Conservation (phyloP, 805 yeast species). For the Candida railenensis region DNA sequence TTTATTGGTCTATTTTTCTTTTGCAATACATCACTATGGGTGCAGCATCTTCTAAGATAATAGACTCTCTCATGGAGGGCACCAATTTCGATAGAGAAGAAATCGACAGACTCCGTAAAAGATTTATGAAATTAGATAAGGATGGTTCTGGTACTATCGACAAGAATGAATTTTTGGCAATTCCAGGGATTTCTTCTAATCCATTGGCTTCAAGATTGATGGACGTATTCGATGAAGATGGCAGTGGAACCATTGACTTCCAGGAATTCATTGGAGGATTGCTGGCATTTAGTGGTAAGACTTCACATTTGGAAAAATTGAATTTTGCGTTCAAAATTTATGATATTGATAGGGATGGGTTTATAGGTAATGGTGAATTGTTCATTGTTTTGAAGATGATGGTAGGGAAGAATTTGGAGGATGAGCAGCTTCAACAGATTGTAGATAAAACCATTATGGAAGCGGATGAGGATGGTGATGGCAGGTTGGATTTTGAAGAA, state of each 20-base stretch:
- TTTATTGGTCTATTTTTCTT: no score
- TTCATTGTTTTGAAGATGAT: slow-evolving; percentile 90
- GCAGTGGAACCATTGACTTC: slow-evolving; percentile 91
- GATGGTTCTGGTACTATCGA: slow-evolving; percentile 93
- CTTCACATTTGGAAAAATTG: slow-evolving; percentile 77
- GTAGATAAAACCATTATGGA: slow-evolving; percentile 97
- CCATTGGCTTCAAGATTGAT: slow-evolving; percentile 88
- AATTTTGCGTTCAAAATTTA: slow-evolving; percentile 89
- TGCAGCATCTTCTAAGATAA: slow-evolving; percentile 53
- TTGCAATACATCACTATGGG: slow-evolving; percentile 44
- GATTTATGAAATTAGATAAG: slow-evolving; percentile 93
- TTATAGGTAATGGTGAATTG: slow-evolving; percentile 90
- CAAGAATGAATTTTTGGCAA: slow-evolving; percentile 82
- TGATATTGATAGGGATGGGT: slow-evolving; percentile 95
- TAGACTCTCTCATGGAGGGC: slow-evolving; percentile 75
- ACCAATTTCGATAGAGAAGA: slow-evolving; percentile 89
- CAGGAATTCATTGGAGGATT: slow-evolving; percentile 88
- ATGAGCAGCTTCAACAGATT: slow-evolving; percentile 87
- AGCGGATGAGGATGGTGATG: slow-evolving; percentile 86
- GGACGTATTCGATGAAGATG: slow-evolving; percentile 92
- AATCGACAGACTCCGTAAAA: slow-evolving; percentile 82
- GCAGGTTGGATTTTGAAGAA: slow-evolving; percentile 81
- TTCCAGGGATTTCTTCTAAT: slow-evolving; percentile 88
- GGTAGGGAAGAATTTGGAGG: slow-evolving; percentile 91
- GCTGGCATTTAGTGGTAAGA: slow-evolving; percentile 84